Percentiles rank a stretch among this genome's conserved stretches.
Evolutionary conservation across 768 basidiomycete genomes (phyloP).

Genomic region (Macrolepiota fuliginosa): DNA sequence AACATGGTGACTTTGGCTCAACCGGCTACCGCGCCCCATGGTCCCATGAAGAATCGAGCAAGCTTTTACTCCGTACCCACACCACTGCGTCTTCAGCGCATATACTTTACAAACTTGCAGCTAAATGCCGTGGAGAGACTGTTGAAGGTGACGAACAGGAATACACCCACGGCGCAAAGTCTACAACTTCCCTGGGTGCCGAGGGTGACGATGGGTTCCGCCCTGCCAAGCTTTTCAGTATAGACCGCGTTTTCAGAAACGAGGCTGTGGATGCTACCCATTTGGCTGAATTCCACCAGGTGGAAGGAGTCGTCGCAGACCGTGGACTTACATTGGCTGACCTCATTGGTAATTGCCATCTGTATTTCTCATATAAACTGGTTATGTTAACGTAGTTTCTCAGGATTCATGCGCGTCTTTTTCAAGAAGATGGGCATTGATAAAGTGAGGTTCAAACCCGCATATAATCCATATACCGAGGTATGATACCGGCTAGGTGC

Average conservation of each 20-base stretch:
- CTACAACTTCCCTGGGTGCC: conserved; percentile 23
- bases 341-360: conserved; percentile 71
- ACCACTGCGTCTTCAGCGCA: conserved; percentile 93
- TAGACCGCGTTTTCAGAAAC: conserved; percentile 98
- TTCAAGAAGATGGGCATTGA: conserved; percentile 97
- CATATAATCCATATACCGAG: conserved; percentile 98
- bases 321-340: conserved; percentile 89
- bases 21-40: conserved; percentile 97
- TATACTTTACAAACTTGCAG: conserved; percentile 94
- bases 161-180: conserved; percentile 35
- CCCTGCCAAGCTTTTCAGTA: conserved; percentile 93
- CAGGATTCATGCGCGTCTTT: conserved; percentile 98
- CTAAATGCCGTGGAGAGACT: conserved; percentile 67
- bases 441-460: conserved; percentile 95
- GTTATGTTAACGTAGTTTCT: background rate
- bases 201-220: conserved; percentile 69
- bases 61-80: conserved; percentile 92
- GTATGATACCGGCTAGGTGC: conserved; percentile 31
- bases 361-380: background rate
- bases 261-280: conserved; percentile 99
- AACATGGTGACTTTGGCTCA: conserved; percentile 86
- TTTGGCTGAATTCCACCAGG: conserved; percentile 98
- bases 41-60: conserved; percentile 87
- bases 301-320: conserved; percentile 99
- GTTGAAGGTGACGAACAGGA: conserved; percentile 39